Base-by-base conservation (phyloP, 352 stramenopile genomes). In the Globisporangium nodosum region DNA sequence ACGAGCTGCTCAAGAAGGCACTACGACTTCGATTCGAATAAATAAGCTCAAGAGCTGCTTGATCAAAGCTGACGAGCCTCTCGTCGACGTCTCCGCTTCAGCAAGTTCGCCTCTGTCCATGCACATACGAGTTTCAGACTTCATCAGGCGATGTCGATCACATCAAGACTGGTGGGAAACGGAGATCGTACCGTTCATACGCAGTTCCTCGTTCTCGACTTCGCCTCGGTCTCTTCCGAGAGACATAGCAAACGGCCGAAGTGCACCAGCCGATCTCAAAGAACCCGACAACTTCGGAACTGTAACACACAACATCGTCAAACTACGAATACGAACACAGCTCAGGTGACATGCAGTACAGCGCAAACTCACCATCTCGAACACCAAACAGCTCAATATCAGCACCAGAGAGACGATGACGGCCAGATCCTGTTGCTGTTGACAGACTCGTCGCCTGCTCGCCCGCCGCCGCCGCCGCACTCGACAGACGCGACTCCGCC, bases 81-180 rank as follows among this genome's bases (percentile, higher is more conserved):
- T 30, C 62, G 65, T 7, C 68, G 68, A 39, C 68, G 60, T 54
- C 65, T 70, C 43, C 68, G 31, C 54, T 74, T 74, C 8, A 76
- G 43, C 68, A 79, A 50, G 39, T 76, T 76, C 27, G 60, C 60
- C 52, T 79, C 71, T 78, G 63, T 27, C 12, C 5, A 5, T 27
- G 2, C 7, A 20, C 31, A 11, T n/a, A 11, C 6, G 33, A 37
- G 33, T 27, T 27, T 27, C 24, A 27, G 24, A 27, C 24, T 27
- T 27, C 24, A 11, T 37, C 33, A 37, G 33, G 9, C 9, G 33
- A 11, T 37, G 33, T 43, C 13, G 5, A 43, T 16, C 11, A n/a
- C 43, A 53, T 3, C 9, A 8, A 24, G 2, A 20, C 5, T 37
- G 33, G 27, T 40, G 1, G 7, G 12, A 56, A 43, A 40, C 6